Evolutionary conservation across 2,329 filamentous ascomycete species (phyloP), one percentile per base, ranked within the genome.

Genomic region (Colletotrichum orchidophilum): DNA sequence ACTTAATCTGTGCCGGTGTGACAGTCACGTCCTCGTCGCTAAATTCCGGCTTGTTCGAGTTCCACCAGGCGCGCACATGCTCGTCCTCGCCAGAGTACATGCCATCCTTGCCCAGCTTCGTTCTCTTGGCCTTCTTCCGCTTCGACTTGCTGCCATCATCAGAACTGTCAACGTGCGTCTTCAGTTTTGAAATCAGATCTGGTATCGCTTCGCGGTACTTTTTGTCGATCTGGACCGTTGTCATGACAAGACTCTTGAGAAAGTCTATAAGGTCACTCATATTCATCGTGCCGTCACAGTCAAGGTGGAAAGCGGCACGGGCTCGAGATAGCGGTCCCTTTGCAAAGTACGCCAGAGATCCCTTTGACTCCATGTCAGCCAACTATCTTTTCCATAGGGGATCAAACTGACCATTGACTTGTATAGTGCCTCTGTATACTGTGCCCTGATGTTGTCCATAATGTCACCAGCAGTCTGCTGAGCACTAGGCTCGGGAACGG

Each of bases 291-390:
- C 87, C 83, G 77, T 92, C 89, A 62, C 88, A 87, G 72, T 90
- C 87, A 15, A 90, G 81, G 68, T 91, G 89, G 73, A 94, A 94
- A 15, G 91, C 88, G 57, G 91, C 92, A 70, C 93, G 88, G 55
- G 93, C 91, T 75, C 93, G 88, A 54, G 93, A 94, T 24, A 96
- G 83, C 1, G 94, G 93, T 0, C 93, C 94, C 82, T 96, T 96
- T 24, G 92, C 92, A 80, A 96, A 95, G 80, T 95, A 96, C 69
- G 93, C 93, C 67, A 96, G 83, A 3, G 93, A 94, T 39, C 92
- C 93, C 87, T 93, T 53, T 11, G 35, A 12, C 9, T 31, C 5
- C 3, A 58, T 24, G 74, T 78, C 21, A 77, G 74, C 33, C 7
- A 24, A 3, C 69, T 18, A 15, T 35, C 27, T 21, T 81, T 82